These are phyloP conservation scores for Maudiozyma bulderi DNA, from an alignment of 805 yeast species.

Conservation along the genomic window DNA sequence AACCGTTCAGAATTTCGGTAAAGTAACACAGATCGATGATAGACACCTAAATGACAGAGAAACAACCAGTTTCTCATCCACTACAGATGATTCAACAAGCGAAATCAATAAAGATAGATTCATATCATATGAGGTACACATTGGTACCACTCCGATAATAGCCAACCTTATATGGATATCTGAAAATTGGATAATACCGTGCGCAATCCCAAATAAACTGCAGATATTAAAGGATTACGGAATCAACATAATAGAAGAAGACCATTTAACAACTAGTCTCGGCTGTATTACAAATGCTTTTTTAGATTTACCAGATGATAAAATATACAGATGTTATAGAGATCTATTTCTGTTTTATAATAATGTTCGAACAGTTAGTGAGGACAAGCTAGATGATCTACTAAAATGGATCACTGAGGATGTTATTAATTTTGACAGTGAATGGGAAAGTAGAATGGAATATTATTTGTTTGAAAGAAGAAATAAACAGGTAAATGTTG, in stretches of 20 bases:
- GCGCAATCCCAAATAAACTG: too few species aligned
- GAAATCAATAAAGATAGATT: too few species aligned
- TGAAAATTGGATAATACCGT: too few species aligned
- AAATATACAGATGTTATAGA: neutral
- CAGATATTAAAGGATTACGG: too few species aligned
- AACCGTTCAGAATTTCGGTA: constrained; percentile 18
- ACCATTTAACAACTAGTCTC: too few species aligned
- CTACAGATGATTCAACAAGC: too few species aligned
- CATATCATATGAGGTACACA: too few species aligned
- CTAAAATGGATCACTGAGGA: neutral
- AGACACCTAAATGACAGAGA: constrained; percentile 14
- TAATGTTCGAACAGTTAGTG: neutral
- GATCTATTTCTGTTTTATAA: neutral
- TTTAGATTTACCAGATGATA: too few species aligned
- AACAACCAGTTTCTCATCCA: neutral
- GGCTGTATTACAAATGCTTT: too few species aligned
- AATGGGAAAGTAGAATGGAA: neutral
- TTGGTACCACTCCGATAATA: too few species aligned
- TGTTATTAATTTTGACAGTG: neutral
- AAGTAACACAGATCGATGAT: constrained; percentile 18
- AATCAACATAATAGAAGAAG: too few species aligned
- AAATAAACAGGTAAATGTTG: neutral
- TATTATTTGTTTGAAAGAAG: neutral
- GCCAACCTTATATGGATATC: too few species aligned
- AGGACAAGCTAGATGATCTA: neutral